These are phyloP conservation scores for Ophiostoma himal-ulmi DNA, from an alignment of 2,329 filamentous ascomycete genomes.

Conservation along the genomic window DNA sequence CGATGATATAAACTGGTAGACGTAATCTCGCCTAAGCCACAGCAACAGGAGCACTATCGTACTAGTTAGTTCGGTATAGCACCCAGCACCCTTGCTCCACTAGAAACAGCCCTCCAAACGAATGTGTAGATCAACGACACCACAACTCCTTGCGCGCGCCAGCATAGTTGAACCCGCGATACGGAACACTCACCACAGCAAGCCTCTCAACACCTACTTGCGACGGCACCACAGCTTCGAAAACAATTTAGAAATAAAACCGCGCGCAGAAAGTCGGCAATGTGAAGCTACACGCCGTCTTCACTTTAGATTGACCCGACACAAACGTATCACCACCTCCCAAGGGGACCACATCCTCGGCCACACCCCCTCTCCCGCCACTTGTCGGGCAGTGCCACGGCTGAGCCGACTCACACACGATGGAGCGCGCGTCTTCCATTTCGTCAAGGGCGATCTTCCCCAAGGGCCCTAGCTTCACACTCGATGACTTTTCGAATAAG, in stretches of 20 bases:
- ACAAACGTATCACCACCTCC: neutral
- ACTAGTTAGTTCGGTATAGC: neutral
- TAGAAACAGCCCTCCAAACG: neutral
- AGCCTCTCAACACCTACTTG: neutral
- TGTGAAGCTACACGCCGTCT: neutral
- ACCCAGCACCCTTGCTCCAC: neutral
- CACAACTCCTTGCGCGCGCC: constrained; percentile 1
- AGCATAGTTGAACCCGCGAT: neutral
- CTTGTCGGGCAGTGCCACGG: neutral
- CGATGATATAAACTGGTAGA: constrained; percentile 6
- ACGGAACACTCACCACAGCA: neutral
- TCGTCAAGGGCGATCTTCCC: constrained; percentile 65
- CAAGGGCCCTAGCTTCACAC: constrained; percentile 72
- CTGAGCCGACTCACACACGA: constrained; percentile 23
- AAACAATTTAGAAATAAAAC: no score
- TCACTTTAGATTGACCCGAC: neutral
- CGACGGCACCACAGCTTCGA: neutral
- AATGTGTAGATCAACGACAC: constrained; percentile 6
- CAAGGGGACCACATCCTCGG: neutral
- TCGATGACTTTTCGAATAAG: constrained; percentile 81
- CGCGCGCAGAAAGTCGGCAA: neutral
- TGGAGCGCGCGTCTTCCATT: constrained; percentile 39
- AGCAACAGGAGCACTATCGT: neutral
- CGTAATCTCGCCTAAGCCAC: constrained; percentile 15
- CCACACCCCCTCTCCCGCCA: neutral